These are phyloP conservation scores for Flaveria bidentis DNA, from an alignment of 129 eudicot genomes.

Conservation along the genomic window DNA sequence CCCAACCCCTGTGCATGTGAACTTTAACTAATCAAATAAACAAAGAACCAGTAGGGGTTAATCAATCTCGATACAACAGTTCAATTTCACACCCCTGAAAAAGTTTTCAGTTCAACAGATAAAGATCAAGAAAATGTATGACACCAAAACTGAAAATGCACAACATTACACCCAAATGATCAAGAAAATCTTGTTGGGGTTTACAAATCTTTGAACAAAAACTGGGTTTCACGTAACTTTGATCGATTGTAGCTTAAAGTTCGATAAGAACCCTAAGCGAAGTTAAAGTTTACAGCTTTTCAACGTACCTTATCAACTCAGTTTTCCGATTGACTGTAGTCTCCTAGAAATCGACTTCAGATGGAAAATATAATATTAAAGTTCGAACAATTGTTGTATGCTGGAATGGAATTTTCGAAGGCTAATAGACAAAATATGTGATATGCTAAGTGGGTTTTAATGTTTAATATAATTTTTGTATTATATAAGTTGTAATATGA, in stretches of 20 bases:
- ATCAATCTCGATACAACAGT: neutral
- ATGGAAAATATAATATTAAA: too few species aligned
- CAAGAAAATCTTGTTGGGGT: neutral
- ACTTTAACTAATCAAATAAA: neutral
- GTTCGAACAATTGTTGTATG: too few species aligned
- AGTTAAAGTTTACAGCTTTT: neutral
- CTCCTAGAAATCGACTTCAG: neutral
- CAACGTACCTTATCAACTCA: constrained; percentile 26
- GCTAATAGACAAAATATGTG: too few species aligned
- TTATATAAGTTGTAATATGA: too few species aligned
- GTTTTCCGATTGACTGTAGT: constrained; percentile 18
- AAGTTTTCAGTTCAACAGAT: constrained; percentile 4
- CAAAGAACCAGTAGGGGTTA: neutral
- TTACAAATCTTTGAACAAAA: neutral
- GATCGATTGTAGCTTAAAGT: constrained; percentile 10
- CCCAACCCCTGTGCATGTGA: neutral
- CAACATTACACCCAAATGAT: too few species aligned
- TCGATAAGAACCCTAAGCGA: constrained; percentile 13
- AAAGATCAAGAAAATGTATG: neutral
- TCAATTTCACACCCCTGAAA: neutral
- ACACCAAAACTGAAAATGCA: too few species aligned
- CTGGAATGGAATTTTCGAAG: too few species aligned
- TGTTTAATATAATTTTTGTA: too few species aligned
- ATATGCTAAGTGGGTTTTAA: too few species aligned
- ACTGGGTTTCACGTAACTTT: neutral